These are phyloP conservation scores for Xylariaceae sp. DNA, from an alignment of 2,329 filamentous ascomycete genomes.

Conservation along the genomic window DNA sequence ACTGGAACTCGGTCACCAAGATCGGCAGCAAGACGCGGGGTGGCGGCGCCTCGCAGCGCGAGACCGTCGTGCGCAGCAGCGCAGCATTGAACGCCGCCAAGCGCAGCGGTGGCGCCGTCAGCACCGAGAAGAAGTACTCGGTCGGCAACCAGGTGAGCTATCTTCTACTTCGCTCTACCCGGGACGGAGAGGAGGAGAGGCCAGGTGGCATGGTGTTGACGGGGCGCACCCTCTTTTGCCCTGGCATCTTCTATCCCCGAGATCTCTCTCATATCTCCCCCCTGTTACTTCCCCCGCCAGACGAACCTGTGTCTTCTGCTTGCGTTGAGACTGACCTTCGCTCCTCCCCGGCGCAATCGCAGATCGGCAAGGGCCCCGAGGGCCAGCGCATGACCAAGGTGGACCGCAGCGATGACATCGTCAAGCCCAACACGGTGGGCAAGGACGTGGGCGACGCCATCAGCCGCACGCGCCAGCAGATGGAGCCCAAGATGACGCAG, in stretches of 20 bases:
- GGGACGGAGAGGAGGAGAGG: too few relatives aligned
- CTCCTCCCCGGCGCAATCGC: conserved; percentile 1
- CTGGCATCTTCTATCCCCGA: too few relatives aligned
- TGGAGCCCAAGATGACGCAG: conserved; percentile 94
- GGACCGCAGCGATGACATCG: conserved; percentile 92
- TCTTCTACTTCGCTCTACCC: too few relatives aligned
- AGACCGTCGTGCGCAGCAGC: conserved; percentile 85
- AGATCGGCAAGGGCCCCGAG: conserved; percentile 56
- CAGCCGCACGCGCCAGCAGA: conserved; percentile 66
- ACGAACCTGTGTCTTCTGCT: background rate
- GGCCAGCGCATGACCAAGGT: conserved; percentile 97
- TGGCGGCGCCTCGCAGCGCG: conserved; percentile 58
- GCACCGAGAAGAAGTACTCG: conserved; percentile 85
- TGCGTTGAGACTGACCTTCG: too few relatives aligned
- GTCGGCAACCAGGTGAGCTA: conserved; percentile 69
- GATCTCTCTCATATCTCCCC: too few relatives aligned
- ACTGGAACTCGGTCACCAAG: conserved; percentile 87
- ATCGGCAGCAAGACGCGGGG: conserved; percentile 80
- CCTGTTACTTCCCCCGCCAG: too few relatives aligned
- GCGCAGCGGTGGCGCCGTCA: conserved; percentile 66
- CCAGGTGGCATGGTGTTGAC: too few relatives aligned
- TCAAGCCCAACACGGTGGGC: conserved; percentile 91
- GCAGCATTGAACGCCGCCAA: conserved; percentile 80
- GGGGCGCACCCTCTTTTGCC: too few relatives aligned
- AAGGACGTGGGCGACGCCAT: conserved; percentile 76